Base-by-base conservation (phyloP, 768 basidiomycete species). In the Rhodosporidiobolus odoratus region DNA sequence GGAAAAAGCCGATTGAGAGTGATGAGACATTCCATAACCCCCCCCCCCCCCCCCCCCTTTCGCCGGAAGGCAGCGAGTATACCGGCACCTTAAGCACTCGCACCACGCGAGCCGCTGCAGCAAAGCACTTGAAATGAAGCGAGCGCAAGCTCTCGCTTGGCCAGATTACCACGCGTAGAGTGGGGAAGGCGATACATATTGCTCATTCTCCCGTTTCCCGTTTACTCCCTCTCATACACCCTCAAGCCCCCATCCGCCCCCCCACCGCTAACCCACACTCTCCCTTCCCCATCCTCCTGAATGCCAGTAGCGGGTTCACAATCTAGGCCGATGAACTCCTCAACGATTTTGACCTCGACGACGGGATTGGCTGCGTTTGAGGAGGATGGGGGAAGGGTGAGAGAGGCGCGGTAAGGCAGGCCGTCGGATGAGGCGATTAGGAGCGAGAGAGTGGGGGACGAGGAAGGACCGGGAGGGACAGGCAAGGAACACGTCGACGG, bases 301-400 rank as follows among this genome's bases (percentile, higher is more conserved):
- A 65, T 57, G 35, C 60, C 61, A 17, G 61, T 52, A n/a, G 43
- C 48, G 2, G 58, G 47, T 25, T 69, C 72, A 25, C 64, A 63
- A 16, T 73, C 62, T 21, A 62, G 38, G 25, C 72, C 72, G 12
- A 68, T 68, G 37, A 60, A 66, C 61, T 73, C 72, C 30, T 63
- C 58, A n/a, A 35, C 52, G 8, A 72, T 68, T 17, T 17, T 15
- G 0, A 66, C 64, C 17, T 35, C 34, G 17, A 4, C 32, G 35
- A 53, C 48, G 6, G 2, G 27, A 12, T 30, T 43, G 7, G 25
- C 48, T 3, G 43, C 43, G 21, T 50, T 12, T n/a, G 21, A 17
- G 21, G 21, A 10, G 15, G 48, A 17, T 8, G 21, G 23, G n/a
- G n/a, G 27, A 19, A 56, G 2, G 2, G 37, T 32, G 21, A 62